Base-by-base conservation (phyloP, 148 eudicot species). In the Rhododendron simsii region DNA sequence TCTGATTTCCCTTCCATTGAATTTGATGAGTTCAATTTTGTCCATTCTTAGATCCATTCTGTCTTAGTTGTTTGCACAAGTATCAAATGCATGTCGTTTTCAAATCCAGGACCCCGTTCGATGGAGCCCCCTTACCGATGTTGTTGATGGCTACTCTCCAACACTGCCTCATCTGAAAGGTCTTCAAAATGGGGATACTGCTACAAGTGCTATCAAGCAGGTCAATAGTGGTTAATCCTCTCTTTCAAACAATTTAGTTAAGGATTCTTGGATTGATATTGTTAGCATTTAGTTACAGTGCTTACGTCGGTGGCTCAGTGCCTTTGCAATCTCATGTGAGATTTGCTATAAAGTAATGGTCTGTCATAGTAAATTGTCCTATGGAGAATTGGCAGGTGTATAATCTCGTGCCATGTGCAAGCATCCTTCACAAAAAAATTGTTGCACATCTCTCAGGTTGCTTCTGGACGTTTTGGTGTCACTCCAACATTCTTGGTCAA, bases 141-240 rank as follows among this genome's bases (percentile, higher is more conserved):
- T 97, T 88, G 96, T 95, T 89, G 99, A 97, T 88, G 99, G 99
- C 59, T 97, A 97, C 89, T 97, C 99, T 45, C 94, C 99, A 21
- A 97, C 99, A 84, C 87, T 97, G 81, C 98, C 99, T 81, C 99
- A 97, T 91, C 94, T 97, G 59, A 97, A 95, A 92, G 99, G 99
- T 87, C 99, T 97, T 87, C 99, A 94, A 90, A 97, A 97, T 91
- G 99, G 99, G 67, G 99, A 97, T 88, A 97, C 95, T 79, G 99
- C 99, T 77, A 97, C 99, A 41, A 97, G 99, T 93, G 98, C 98
- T 82, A 97, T 97, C 84, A 97, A 97, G 93, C 99, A 97, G 98
- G 99, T 94, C 57, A 88, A 83, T 69, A 69, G 9, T 47, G 65
- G 16, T 77, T 77, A 5, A 74, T 23, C 14, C 15, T 26, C 26